A percentile compares a stretch with the other conserved stretches of the same genome.
phyloP scores from a whole-genome alignment of 2,329 filamentous ascomycete species.

The Epichloe sibirici region DNA sequence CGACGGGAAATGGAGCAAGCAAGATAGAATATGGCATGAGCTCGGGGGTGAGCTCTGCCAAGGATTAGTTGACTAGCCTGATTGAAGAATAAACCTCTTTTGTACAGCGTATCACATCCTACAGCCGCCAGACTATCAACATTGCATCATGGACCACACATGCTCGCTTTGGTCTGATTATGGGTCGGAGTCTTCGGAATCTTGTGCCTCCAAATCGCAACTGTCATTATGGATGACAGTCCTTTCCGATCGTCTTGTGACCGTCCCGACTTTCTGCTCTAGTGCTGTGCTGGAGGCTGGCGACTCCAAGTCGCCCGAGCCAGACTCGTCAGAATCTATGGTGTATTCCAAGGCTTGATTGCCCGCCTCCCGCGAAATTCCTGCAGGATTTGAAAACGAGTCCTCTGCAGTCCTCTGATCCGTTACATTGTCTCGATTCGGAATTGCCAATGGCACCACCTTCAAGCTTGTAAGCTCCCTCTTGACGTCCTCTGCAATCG shows the following conservation, averaged over 20 bases:
- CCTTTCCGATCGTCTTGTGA: slow-evolving; percentile 9
- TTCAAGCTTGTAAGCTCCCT: slow-evolving; percentile 13
- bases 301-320: slow-evolving; percentile 9
- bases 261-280: slow-evolving; percentile 9
- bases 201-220: slow-evolving; percentile 10
- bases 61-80: slow-evolving; percentile 1
- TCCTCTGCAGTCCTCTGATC: background rate
- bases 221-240: slow-evolving; percentile 1
- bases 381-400: background rate
- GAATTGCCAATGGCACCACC: background rate
- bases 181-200: slow-evolving; percentile 4
- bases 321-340: background rate
- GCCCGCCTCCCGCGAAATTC: background rate
- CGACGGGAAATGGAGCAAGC: slow-evolving; percentile 7
- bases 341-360: background rate
- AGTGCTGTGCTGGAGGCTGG: slow-evolving; percentile 12
- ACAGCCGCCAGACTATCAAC: background rate
- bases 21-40: slow-evolving; percentile 8
- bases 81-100: background rate
- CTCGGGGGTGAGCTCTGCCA: background rate
- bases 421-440: background rate
- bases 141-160: background rate
- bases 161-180: background rate
- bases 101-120: background rate
- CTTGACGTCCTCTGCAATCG: slow-evolving; percentile 14